Evolutionary conservation across 345 rosid species (phyloP).

Genomic region (Reutealis trisperma): DNA sequence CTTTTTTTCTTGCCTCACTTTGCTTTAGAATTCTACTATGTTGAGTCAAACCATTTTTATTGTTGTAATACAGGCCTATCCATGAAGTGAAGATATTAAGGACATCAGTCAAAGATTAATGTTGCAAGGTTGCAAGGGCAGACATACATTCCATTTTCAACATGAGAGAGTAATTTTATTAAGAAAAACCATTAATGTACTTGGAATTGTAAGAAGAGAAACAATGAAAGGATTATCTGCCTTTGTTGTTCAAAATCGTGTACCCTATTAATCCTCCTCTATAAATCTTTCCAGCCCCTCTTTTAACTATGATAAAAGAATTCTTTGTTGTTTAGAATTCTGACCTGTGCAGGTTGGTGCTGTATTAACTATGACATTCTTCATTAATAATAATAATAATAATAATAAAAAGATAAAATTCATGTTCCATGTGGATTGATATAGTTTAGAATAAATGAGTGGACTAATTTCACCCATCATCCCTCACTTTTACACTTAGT

Average conservation of each 20-base stretch:
- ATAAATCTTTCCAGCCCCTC: neutral
- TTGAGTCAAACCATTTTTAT: neutral
- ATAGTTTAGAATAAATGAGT: no score
- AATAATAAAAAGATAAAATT: no score
- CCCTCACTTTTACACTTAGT: no score
- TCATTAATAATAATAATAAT: no score
- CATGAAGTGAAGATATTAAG: slow-evolving; percentile 95
- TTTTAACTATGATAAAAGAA: no score
- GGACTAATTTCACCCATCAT: no score
- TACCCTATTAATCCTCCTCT: neutral
- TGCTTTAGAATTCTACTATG: neutral
- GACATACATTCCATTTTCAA: neutral
- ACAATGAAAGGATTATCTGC: neutral
- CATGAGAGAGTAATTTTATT: neutral
- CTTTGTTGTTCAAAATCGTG: neutral
- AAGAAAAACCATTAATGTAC: neutral
- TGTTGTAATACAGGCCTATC: slow-evolving; percentile 58
- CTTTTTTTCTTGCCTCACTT: neutral
- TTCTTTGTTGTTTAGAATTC: no score
- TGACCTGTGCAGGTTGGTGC: neutral
- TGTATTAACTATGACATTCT: no score
- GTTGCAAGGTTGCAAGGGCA: neutral
- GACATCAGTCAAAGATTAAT: slow-evolving; percentile 71
- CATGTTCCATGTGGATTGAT: no score
- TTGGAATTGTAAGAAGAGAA: neutral